Evolutionary conservation across 306 rosid genomes (phyloP).

Genomic region (Castanospermum australe): DNA sequence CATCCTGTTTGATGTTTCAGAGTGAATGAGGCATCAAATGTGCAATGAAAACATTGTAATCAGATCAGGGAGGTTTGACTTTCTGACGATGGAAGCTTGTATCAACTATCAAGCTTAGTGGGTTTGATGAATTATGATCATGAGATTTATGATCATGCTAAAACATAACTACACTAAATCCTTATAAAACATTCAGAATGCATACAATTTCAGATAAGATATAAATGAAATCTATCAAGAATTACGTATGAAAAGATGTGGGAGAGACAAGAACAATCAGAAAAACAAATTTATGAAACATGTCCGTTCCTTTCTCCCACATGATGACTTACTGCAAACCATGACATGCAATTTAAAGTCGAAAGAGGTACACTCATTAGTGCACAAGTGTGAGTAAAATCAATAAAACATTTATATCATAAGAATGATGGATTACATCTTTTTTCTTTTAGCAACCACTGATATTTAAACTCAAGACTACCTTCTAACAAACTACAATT

Average conservation of each 20-base stretch:
- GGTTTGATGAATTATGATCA: not conserved
- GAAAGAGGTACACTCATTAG: no score
- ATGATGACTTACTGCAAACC: not conserved
- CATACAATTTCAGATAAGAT: not conserved
- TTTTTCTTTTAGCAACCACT: no score
- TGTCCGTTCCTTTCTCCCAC: not conserved
- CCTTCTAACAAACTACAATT: no score
- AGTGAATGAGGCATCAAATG: not conserved
- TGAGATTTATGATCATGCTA: not conserved
- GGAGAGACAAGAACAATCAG: not conserved
- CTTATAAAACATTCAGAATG: not conserved
- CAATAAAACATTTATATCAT: no score
- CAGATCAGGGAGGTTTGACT: not conserved
- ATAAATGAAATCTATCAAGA: not conserved
- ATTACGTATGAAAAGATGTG: not conserved
- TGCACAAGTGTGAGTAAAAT: no score
- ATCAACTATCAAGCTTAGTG: not conserved
- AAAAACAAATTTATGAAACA: not conserved
- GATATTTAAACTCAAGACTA: no score
- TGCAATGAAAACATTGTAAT: not conserved
- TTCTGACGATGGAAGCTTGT: not conserved
- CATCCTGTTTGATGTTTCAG: constrained; percentile 18
- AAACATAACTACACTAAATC: not conserved
- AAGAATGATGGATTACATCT: no score
- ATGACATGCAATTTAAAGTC: no score